Conservation (phyloP, 345 rosid genomes). For the Syzygium aromaticum region DNA sequence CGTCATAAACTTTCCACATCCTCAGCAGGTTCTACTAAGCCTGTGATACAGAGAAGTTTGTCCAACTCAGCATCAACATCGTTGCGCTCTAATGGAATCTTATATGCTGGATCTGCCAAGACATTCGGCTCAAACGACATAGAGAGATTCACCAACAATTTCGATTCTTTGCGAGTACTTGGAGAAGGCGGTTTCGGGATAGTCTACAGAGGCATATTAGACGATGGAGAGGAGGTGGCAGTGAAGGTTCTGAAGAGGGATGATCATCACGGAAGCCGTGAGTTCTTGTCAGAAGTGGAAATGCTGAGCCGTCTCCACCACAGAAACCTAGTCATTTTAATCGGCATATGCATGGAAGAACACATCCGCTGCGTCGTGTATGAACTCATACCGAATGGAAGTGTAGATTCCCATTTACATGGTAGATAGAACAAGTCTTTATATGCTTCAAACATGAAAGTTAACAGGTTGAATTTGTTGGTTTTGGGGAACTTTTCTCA, state of each 20-base stretch:
- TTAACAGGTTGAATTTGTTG: background rate
- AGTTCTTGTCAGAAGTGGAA: constrained; percentile 72
- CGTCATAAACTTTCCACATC: background rate
- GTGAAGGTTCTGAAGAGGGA: constrained; percentile 68
- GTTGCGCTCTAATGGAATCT: constrained; percentile 22
- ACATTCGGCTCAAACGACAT: constrained; percentile 36
- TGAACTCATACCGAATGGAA: constrained; percentile 65
- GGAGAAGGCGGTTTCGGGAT: constrained; percentile 81
- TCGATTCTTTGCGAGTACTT: constrained; percentile 36
- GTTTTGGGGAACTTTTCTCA: background rate
- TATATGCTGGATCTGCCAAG: constrained; percentile 49
- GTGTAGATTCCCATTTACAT: constrained; percentile 65
- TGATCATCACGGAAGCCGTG: constrained; percentile 50
- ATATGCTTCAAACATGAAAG: background rate
- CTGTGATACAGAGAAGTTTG: constrained; percentile 8
- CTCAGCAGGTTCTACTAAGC: constrained; percentile 21
- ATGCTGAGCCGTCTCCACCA: constrained; percentile 80
- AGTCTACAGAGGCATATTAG: constrained; percentile 46
- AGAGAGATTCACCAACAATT: constrained; percentile 40
- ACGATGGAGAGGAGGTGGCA: constrained; percentile 53
- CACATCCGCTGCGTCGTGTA: constrained; percentile 48
- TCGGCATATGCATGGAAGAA: constrained; percentile 51
- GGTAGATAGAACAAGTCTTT: constrained; percentile 17
- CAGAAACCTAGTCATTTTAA: constrained; percentile 56
- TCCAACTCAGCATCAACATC: constrained; percentile 29